Percentiles rank a stretch among this genome's conserved stretches.
phyloP scores from a whole-genome alignment of 2,329 filamentous ascomycete genomes.

The Graphium sp. region DNA sequence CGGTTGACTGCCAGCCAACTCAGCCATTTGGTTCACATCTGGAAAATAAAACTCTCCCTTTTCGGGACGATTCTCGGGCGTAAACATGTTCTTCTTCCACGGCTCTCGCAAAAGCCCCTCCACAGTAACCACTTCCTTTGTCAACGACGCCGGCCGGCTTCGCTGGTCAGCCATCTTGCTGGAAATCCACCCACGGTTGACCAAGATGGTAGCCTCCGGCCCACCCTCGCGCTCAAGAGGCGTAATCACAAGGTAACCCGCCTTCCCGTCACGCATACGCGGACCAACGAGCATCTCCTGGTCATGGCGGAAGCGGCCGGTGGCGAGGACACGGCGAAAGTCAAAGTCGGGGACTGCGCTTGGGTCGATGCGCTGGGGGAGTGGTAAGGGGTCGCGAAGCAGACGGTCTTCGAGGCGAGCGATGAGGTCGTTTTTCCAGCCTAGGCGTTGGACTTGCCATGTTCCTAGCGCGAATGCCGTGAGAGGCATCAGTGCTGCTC shows the following conservation, averaged over 20 bases:
- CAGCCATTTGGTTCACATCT: slow-evolving; percentile 83
- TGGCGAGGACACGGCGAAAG: slow-evolving; percentile 67
- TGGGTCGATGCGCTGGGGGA: slow-evolving; percentile 72
- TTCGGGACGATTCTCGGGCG: slow-evolving; percentile 73
- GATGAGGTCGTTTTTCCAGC: slow-evolving; percentile 87
- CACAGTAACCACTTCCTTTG: slow-evolving; percentile 54
- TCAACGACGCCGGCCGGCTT: slow-evolving; percentile 48
- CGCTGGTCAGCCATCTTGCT: slow-evolving; percentile 54
- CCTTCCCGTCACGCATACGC: slow-evolving; percentile 71
- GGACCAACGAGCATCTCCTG: slow-evolving; percentile 94
- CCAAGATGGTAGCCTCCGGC: slow-evolving; percentile 52
- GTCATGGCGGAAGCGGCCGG: slow-evolving; percentile 65
- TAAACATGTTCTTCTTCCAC: slow-evolving; percentile 97
- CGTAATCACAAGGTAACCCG: slow-evolving; percentile 84
- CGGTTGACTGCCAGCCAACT: slow-evolving; percentile 61
- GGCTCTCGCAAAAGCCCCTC: slow-evolving; percentile 77
- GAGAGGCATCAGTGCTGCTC: slow-evolving; percentile 65
- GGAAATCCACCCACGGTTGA: slow-evolving; percentile 84
- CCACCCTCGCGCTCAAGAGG: slow-evolving; percentile 58
- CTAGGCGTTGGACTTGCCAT: slow-evolving; percentile 87
- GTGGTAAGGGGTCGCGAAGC: slow-evolving; percentile 65
- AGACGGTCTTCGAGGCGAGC: slow-evolving; percentile 86
- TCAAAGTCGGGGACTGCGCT: slow-evolving; percentile 78
- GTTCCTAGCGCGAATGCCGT: slow-evolving; percentile 82
- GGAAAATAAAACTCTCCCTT: slow-evolving; percentile 87